Conservation (phyloP, 2,329 filamentous ascomycete species). For the Coniochaeta hoffmannii region DNA sequence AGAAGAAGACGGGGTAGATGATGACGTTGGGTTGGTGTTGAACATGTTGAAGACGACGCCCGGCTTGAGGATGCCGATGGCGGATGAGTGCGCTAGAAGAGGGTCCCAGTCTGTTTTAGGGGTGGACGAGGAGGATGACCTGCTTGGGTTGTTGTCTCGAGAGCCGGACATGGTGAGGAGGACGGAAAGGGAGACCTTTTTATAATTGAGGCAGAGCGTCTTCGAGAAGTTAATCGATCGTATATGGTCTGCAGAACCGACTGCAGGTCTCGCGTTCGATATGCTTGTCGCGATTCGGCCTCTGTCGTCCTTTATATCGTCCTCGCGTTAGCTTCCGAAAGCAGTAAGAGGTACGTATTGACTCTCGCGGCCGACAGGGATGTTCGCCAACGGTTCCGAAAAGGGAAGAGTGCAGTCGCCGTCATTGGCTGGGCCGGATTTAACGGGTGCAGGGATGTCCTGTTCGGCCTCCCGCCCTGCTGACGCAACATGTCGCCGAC, state of each 20-base stretch:
- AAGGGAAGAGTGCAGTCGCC: not conserved
- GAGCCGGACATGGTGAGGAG: not conserved
- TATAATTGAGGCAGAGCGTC: not conserved
- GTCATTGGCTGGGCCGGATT: not conserved
- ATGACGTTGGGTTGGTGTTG: constrained; percentile 1
- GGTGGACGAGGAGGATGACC: not conserved
- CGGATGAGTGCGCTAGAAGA: constrained; percentile 16
- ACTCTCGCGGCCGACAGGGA: not conserved
- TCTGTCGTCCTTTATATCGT: not conserved
- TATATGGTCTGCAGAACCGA: not conserved
- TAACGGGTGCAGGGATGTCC: not conserved
- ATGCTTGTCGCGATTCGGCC: not conserved
- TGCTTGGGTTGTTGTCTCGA: not conserved
- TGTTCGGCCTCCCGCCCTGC: not conserved
- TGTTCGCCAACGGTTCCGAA: not conserved
- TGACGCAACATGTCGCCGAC: not conserved
- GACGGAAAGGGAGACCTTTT: not conserved
- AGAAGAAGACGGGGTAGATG: not conserved
- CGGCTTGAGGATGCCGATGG: constrained; percentile 18
- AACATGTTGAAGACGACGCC: constrained; percentile 17
- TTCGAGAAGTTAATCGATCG: no score
- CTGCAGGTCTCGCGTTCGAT: not conserved
- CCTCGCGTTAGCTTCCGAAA: not conserved
- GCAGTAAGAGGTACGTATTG: not conserved
- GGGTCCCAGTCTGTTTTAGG: constrained; percentile 16